A percentile compares a stretch with the other conserved stretches of the same genome.
Evolutionary conservation across 164 flowering plant genomes (phyloP).

Genomic region (Magnolia kwangsiensis): DNA sequence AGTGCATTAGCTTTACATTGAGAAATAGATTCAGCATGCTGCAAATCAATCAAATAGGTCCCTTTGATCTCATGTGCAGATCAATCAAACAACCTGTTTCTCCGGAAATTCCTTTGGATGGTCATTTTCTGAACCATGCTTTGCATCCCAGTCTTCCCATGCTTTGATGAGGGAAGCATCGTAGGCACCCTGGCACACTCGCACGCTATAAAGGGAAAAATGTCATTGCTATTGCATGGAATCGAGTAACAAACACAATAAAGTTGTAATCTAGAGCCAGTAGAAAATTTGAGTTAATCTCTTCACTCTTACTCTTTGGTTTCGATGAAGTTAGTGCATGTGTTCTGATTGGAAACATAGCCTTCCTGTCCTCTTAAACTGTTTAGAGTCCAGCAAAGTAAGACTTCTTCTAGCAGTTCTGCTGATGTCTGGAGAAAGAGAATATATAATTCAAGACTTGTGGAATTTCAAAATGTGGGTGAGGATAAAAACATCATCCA

Average conservation of each 20-base stretch:
- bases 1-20: slow-evolving; percentile 9
- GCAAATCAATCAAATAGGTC: background rate
- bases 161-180: slow-evolving; percentile 64
- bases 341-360: slow-evolving; percentile 29
- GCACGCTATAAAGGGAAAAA: slow-evolving; percentile 39
- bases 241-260: background rate
- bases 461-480: slow-evolving; percentile 2
- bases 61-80: background rate
- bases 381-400: slow-evolving; percentile 73
- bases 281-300: slow-evolving; percentile 7
- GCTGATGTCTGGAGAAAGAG: slow-evolving; percentile 59
- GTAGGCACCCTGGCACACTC: slow-evolving; percentile 82
- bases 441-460: slow-evolving; percentile 6
- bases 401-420: slow-evolving; percentile 90
- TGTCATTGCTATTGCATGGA: background rate
- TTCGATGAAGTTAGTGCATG: slow-evolving; percentile 70
- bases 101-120: slow-evolving; percentile 76
- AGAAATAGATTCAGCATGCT: background rate
- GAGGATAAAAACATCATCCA: background rate
- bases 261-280: background rate
- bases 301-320: slow-evolving; percentile 60
- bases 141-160: slow-evolving; percentile 89
- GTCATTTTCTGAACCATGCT: slow-evolving; percentile 84
- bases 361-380: slow-evolving; percentile 44
- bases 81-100: slow-evolving; percentile 51